Evolutionary conservation across 169 alveolate species (phyloP).

Genomic region (Condylostoma magnum): DNA sequence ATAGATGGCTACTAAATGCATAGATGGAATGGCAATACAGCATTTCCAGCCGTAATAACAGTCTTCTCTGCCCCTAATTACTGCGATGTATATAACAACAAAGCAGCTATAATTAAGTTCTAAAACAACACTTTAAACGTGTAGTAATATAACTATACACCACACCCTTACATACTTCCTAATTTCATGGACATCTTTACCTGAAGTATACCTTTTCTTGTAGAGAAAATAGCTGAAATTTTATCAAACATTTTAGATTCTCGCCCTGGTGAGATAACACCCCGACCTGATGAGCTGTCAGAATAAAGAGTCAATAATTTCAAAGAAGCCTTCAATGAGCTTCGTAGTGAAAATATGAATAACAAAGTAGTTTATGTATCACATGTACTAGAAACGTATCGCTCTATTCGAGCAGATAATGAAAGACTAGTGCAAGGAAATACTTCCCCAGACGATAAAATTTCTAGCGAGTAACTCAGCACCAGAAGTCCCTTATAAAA

Average conservation of each 20-base stretch:
- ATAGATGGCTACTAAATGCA: slow-evolving; percentile 93
- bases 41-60: slow-evolving; percentile 26
- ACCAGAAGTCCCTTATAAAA: no score
- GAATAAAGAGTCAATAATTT: slow-evolving; percentile 1
- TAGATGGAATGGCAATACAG: slow-evolving; percentile 17
- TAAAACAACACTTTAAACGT: slow-evolving; percentile 93
- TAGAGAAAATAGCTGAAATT: slow-evolving; percentile 86
- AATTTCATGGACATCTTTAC: slow-evolving; percentile 95
- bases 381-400: no score
- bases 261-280: neutral
- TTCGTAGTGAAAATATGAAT: neutral
- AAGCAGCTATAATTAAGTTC: slow-evolving; percentile 96
- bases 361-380: no score
- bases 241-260: slow-evolving; percentile 2
- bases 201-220: slow-evolving; percentile 96
- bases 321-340: slow-evolving; percentile 9
- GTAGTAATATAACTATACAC: slow-evolving; percentile 92
- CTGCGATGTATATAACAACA: slow-evolving; percentile 95
- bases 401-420: no score
- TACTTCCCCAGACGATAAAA: no score
- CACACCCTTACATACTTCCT: slow-evolving; percentile 92
- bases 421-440: no score
- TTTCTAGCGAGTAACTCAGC: no score
- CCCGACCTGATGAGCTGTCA: neutral
- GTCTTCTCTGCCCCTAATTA: slow-evolving; percentile 98